Conservation (phyloP, 306 rosid genomes). For the Cicer judaicum region DNA sequence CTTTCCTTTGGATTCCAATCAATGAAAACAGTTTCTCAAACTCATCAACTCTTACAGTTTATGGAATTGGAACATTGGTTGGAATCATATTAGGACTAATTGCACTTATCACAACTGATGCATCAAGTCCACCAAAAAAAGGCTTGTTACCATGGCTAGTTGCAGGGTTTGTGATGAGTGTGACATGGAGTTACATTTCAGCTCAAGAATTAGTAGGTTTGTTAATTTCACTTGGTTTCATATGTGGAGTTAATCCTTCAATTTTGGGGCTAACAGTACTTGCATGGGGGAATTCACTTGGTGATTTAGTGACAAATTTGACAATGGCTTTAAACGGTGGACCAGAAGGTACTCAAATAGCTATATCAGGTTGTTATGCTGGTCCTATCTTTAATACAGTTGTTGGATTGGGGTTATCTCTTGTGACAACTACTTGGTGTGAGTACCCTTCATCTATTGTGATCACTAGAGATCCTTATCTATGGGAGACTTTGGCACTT, state of each 20-base stretch:
- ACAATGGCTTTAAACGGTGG: constrained; percentile 61
- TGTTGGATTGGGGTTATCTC: constrained; percentile 59
- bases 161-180: constrained; percentile 65
- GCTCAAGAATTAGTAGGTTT: constrained; percentile 61
- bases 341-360: constrained; percentile 57
- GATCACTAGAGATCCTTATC: constrained; percentile 58
- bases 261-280: constrained; percentile 79
- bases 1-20: constrained; percentile 38
- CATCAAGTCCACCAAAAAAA: constrained; percentile 52
- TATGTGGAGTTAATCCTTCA: constrained; percentile 80
- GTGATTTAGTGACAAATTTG: constrained; percentile 56
- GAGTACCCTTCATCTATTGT: constrained; percentile 50
- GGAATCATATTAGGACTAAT: constrained; percentile 47
- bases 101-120: constrained; percentile 47
- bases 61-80: constrained; percentile 50
- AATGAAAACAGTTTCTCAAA: constrained; percentile 18
- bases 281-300: constrained; percentile 94
- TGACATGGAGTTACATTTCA: constrained; percentile 62
- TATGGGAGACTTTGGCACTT: constrained; percentile 57
- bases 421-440: constrained; percentile 49
- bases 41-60: constrained; percentile 42
- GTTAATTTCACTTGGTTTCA: constrained; percentile 62
- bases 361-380: constrained; percentile 67
- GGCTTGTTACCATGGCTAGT: constrained; percentile 56
- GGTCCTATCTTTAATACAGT: constrained; percentile 61